Evolutionary conservation across 1,284 basidiomycete genomes (phyloP), one percentile per base, ranked within the genome.

Genomic region (Xanthoconium separans): DNA sequence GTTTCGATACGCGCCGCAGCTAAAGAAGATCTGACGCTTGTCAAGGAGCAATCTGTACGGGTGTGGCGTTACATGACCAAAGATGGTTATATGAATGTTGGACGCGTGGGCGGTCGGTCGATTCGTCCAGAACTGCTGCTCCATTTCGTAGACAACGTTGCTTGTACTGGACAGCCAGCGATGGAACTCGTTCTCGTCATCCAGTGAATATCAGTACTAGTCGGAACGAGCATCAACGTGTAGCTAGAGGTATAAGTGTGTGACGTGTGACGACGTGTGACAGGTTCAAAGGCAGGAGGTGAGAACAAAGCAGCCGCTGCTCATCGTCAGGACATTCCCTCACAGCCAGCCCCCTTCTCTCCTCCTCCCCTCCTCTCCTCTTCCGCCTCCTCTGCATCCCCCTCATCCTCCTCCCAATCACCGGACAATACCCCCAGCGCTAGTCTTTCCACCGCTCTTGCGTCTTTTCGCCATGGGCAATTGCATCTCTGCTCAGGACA

Each of bases 401-500:
- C 30, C 12, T 12, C 11, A 11, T 12, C n/a, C 37, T n/a, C 11
- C 37, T 46, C 43, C 15, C 4, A 42, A 41, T 46, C 16, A 44
- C 55, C 2, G 30, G 13, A 27, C 37, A 30, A 24, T n/a, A 29
- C 33, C 30, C 24, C 13, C 13, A 1, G 5, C 30, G n/a, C 15
- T 24, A 47, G 34, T 22, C 44, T 12, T 11, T 5, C 37, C 24
- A 9, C 24, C 13, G 16, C 20, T 3, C 13, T 16, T 16, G 20
- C 18, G 29, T 43, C 30, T 44, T 10, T 39, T 40, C 34, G 4
- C 36, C 49, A 89, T 89, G 87, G 87, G 87, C 57, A 83, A 80
- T 65, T 88, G 86, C 64, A 73, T 81, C 42, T 86, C 85, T 51
- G 71, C 75, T 39, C 75, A 75, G 58, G 85, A 85, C 72, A 77